Evolutionary conservation across 495 filamentous ascomycete species (phyloP), one percentile per base, ranked within the genome.

Genomic region (Aspergillus leporis): DNA sequence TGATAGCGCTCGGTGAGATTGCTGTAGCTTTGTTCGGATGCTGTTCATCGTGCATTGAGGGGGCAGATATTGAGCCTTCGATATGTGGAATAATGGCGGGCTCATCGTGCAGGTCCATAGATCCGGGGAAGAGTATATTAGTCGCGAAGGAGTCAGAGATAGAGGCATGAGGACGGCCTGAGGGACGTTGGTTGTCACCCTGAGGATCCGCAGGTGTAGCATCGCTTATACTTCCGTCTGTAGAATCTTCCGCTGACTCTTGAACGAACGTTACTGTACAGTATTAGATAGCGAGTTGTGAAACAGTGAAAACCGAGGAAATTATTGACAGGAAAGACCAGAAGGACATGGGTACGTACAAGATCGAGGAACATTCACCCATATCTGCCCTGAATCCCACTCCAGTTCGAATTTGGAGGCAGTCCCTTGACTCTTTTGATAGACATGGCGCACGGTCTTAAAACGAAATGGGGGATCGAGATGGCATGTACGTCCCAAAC

Each of bases 391-490:
- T 12, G 65, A 28, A 61, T 69, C 68, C 72, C 74, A 77, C 13
- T 60, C 68, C 13, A 77, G 40, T 32, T 74, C 70, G n/a, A 67
- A 75, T n/a, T 64, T 66, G 13, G 69, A 64, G 4, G 67, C 53
- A 3, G 59, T 54, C 10, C 69, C 67, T 32, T 70, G 61, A 30
- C 58, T 63, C 21, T 73, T 74, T 43, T 75, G 74, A 56, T 72
- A 74, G 4, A 76, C 67, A 65, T 76, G 70, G 31, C 65, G 66
- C 9, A 74, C 74, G 7, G 67, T 53, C 43, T 71, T 72, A 59
- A 76, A 76, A 38, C 73, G 69, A 41, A 76, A 76, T 9, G 64
- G 72, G 6, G 74, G 70, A 51, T 74, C 72, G 5, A 76, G 61
- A 54, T 68, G 72, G 45, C 74, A 76, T 2, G 45, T 56, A 14